A percentile compares a stretch with the other conserved stretches of the same genome.
Evolutionary conservation across 495 filamentous ascomycete species (phyloP).

Genomic region (Neurospora sp.): DNA sequence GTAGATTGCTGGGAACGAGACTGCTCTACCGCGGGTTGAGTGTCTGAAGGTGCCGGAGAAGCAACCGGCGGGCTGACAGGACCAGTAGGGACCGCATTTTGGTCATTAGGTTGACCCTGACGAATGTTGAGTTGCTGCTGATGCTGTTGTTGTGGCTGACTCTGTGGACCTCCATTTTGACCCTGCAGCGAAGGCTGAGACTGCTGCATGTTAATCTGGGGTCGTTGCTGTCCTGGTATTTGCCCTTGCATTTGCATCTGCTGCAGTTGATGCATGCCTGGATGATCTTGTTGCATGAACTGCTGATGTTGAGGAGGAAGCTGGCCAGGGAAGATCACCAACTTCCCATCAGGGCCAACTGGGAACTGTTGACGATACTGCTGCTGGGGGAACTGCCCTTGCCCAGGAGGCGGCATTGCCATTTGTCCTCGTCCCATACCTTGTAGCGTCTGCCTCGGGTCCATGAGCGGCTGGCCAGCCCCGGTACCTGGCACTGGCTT

Average conservation of each 20-base stretch:
- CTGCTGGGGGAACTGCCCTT: conserved; percentile 10
- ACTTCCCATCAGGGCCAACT: conserved; percentile 19
- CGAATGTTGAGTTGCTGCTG: conserved; percentile 1
- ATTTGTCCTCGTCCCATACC: conserved; percentile 5
- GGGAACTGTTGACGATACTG: conserved; percentile 13
- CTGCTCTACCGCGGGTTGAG: conserved; percentile 8
- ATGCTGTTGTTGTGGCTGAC: background rate
- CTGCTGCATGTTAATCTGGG: conserved; percentile 3
- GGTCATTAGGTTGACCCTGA: background rate
- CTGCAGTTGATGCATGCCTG: conserved; percentile 1
- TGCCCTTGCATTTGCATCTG: conserved; percentile 2
- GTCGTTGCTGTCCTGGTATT: conserved; percentile 1
- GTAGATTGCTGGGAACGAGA: conserved; percentile 8
- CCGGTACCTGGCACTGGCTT: background rate
- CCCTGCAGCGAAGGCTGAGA: conserved; percentile 4
- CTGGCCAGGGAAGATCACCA: conserved; percentile 11
- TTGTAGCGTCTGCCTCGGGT: background rate
- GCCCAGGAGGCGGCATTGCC: conserved; percentile 2
- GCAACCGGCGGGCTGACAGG: background rate
- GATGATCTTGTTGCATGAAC: conserved; percentile 1
- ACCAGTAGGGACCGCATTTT: background rate
- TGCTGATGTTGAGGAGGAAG: conserved; percentile 8
- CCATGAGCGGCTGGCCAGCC: background rate
- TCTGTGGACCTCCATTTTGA: conserved; percentile 1
- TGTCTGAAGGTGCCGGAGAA: conserved; percentile 2